Conservation (phyloP, 495 filamentous ascomycete species). For the Thermothielavioides terrestris region DNA sequence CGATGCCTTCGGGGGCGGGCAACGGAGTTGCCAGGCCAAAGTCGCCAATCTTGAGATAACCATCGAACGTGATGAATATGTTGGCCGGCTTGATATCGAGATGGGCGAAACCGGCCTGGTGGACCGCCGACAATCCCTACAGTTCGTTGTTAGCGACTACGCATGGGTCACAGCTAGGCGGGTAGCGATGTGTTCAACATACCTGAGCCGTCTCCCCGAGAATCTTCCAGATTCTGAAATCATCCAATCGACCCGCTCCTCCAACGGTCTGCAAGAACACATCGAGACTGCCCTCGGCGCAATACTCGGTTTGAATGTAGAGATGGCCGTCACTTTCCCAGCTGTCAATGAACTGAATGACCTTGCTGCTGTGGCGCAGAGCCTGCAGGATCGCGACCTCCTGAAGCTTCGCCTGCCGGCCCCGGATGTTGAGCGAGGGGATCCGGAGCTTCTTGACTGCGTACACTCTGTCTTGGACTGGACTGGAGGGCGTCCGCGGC, state of each 20-base stretch:
- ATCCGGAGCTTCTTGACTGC: conserved; percentile 89
- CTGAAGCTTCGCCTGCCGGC: conserved; percentile 66
- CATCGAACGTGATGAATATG: conserved; percentile 82
- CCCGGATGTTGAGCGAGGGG: conserved; percentile 62
- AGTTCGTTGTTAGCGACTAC: conserved; percentile 25
- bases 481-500: conserved; percentile 38
- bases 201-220: conserved; percentile 73
- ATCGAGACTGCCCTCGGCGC: conserved; percentile 84
- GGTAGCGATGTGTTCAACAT: conserved; percentile 29
- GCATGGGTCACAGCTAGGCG: not conserved
- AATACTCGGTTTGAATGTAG: conserved; percentile 96
- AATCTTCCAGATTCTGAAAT: conserved; percentile 98
- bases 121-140: conserved; percentile 80
- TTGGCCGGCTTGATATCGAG: conserved; percentile 95
- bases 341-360: conserved; percentile 67
- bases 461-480: conserved; percentile 49
- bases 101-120: conserved; percentile 81
- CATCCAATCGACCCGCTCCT: conserved; percentile 76
- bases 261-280: conserved; percentile 71
- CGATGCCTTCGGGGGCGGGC: conserved; percentile 66
- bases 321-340: conserved; percentile 78
- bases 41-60: conserved; percentile 87
- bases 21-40: conserved; percentile 84
- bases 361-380: conserved; percentile 67
- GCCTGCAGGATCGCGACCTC: conserved; percentile 70